Conservation (phyloP, 306 rosid species). For the Crataegus laevigata region DNA sequence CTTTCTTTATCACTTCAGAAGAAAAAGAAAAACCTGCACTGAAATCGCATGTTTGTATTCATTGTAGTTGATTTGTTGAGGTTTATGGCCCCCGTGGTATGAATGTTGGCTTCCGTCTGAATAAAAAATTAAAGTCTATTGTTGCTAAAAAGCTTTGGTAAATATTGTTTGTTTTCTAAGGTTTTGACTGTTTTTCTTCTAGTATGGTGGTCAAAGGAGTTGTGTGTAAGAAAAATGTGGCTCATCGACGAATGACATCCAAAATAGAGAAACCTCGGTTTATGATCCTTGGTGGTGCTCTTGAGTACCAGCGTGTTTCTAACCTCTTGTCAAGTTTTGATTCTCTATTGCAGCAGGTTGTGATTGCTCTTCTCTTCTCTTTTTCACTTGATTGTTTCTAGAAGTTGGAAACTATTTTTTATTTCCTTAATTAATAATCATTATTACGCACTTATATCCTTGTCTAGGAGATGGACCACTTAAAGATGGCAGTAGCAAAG, state of each 20-base stretch:
- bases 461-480: slow-evolving; percentile 90
- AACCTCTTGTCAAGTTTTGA: slow-evolving; percentile 85
- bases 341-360: slow-evolving; percentile 98
- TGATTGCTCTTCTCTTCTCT: slow-evolving; percentile 21
- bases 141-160: slow-evolving; percentile 2
- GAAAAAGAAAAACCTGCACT: neutral
- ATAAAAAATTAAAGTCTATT: neutral
- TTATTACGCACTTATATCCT: slow-evolving; percentile 5
- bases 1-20: neutral
- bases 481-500: slow-evolving; percentile 98
- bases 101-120: neutral
- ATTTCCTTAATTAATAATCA: neutral
- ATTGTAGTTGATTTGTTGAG: neutral
- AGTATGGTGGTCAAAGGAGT: slow-evolving; percentile 90
- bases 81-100: neutral
- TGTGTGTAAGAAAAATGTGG: slow-evolving; percentile 92
- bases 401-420: slow-evolving; percentile 1
- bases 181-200: slow-evolving; percentile 18
- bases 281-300: slow-evolving; percentile 93
- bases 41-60: neutral
- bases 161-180: slow-evolving; percentile 11
- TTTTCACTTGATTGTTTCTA: slow-evolving; percentile 16
- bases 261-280: slow-evolving; percentile 72
- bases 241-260: slow-evolving; percentile 84
- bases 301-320: slow-evolving; percentile 91